Conservation (phyloP, 257 asterid genomes). For the Salvia rosmarinus region DNA sequence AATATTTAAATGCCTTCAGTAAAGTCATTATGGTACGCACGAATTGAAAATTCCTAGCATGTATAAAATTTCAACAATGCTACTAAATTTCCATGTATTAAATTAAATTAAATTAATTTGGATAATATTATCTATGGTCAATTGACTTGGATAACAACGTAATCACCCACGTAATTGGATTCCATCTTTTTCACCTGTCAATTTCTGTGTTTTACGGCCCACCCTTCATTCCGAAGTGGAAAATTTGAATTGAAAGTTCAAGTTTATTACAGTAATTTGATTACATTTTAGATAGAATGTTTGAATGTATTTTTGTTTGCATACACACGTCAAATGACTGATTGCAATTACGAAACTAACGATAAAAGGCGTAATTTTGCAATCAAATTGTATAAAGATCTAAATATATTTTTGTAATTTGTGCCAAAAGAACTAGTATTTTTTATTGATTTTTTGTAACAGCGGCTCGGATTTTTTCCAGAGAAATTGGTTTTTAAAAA, state of each 20-base stretch:
- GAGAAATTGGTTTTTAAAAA: no score
- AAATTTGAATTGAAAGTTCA: not conserved
- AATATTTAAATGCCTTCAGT: not conserved
- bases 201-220: not conserved
- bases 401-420: no score
- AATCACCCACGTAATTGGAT: conserved; percentile 1
- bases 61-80: not conserved
- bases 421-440: no score
- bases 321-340: no score
- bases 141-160: conserved; percentile 3
- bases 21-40: not conserved
- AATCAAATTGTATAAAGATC: no score
- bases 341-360: no score
- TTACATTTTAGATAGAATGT: no score
- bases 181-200: not conserved
- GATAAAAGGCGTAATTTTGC: no score
- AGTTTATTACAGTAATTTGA: no score
- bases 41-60: not conserved
- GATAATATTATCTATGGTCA: not conserved
- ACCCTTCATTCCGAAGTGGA: not conserved
- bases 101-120: not conserved
- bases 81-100: not conserved
- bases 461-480: no score
- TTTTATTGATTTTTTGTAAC: no score
- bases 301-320: no score